A percentile compares a stretch with the other conserved stretches of the same genome.
Evolutionary conservation across 2,329 filamentous ascomycete species (phyloP).

Genomic region (Exserohilum rostratum): DNA sequence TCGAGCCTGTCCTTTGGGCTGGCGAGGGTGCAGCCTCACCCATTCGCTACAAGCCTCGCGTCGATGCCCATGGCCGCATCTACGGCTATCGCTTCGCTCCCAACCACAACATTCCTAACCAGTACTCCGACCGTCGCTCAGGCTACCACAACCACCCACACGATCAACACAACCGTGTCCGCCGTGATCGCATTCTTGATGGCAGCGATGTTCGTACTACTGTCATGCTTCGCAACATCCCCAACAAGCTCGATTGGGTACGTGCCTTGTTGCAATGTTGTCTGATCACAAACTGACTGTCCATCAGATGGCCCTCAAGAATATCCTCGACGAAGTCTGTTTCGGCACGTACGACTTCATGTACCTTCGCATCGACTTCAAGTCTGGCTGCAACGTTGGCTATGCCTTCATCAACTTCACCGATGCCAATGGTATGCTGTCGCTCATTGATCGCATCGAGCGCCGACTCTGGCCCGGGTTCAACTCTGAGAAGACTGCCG

Average conservation of each 20-base stretch:
- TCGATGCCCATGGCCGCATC: slow-evolving; percentile 32
- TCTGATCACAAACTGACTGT: slow-evolving; percentile 19
- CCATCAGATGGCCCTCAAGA: slow-evolving; percentile 62
- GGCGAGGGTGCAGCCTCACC: slow-evolving; percentile 30
- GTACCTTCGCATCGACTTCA: slow-evolving; percentile 80
- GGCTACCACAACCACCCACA: slow-evolving; percentile 21
- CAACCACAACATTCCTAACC: neutral
- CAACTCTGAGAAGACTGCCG: slow-evolving; percentile 82
- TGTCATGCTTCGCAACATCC: slow-evolving; percentile 94
- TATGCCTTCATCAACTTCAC: slow-evolving; percentile 98
- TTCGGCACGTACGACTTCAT: slow-evolving; percentile 90
- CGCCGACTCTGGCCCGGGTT: slow-evolving; percentile 70
- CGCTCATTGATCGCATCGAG: slow-evolving; percentile 40
- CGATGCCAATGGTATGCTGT: slow-evolving; percentile 59
- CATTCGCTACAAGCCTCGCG: slow-evolving; percentile 25
- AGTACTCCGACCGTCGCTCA: slow-evolving; percentile 2
- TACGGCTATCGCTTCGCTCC: slow-evolving; percentile 23
- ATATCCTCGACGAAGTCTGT: slow-evolving; percentile 77
- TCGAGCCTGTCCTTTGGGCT: slow-evolving; percentile 23
- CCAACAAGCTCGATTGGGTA: slow-evolving; percentile 79
- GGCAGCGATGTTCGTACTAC: slow-evolving; percentile 59
- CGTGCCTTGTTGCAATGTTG: slow-evolving; percentile 15
- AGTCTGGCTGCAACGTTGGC: slow-evolving; percentile 71
- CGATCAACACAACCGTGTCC: slow-evolving; percentile 49
- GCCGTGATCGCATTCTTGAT: slow-evolving; percentile 45